phyloP scores from a whole-genome alignment of 2,329 filamentous ascomycete genomes.

The Pseudocercospora vitis region DNA sequence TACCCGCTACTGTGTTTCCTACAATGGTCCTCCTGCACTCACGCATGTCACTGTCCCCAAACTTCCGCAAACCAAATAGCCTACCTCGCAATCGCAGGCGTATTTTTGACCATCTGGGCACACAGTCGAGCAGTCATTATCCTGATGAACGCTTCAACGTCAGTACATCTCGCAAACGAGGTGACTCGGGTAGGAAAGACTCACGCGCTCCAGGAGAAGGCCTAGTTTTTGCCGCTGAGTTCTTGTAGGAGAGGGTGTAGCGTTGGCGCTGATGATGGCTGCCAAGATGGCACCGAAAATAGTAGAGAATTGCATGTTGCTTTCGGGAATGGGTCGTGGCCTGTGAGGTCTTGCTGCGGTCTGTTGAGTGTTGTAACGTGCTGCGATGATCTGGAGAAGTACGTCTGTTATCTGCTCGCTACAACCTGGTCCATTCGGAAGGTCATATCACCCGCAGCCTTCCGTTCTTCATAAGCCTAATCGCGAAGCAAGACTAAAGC shows the following conservation, averaged over 20 bases:
- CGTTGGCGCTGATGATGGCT: background rate
- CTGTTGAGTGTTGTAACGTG: background rate
- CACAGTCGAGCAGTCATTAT: background rate
- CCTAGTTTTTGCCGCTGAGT: background rate
- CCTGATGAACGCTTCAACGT: background rate
- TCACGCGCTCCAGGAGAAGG: background rate
- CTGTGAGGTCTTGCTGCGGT: background rate
- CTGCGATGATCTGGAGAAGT: background rate
- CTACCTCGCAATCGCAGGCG: background rate
- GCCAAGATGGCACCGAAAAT: background rate
- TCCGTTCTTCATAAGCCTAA: background rate
- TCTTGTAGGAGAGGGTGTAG: background rate
- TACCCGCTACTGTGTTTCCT: background rate
- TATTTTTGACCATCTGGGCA: background rate
- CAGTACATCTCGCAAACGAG: background rate
- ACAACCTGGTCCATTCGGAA: background rate
- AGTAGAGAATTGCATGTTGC: background rate
- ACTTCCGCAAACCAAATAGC: slow-evolving; percentile 4
- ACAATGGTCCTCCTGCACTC: background rate
- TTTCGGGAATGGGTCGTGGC: background rate
- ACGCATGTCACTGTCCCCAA: background rate
- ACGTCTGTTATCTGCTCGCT: background rate
- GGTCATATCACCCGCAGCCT: background rate
- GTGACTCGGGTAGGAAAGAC: too few species aligned
- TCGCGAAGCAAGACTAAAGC: background rate